Evolutionary conservation across 805 yeast genomes (phyloP).

Genomic region (Spathaspora girioi): DNA sequence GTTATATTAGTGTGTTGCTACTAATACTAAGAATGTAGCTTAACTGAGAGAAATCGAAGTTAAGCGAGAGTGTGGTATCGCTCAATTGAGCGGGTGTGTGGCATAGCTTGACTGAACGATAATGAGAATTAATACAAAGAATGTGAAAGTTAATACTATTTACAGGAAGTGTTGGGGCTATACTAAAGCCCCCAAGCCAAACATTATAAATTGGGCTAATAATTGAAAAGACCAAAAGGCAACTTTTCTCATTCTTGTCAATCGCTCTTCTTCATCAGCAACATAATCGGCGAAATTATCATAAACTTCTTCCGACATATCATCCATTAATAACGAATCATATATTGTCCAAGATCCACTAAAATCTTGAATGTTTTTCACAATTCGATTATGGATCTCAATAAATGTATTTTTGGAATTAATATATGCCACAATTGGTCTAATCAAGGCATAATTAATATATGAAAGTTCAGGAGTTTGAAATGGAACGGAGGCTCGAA

Average conservation of each 20-base stretch:
- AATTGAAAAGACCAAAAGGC: constrained; percentile 92
- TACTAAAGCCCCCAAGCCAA: constrained; percentile 68
- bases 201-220: constrained; percentile 72
- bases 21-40: constrained; percentile 42
- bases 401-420: constrained; percentile 87
- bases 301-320: constrained; percentile 82
- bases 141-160: not conserved
- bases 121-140: not conserved
- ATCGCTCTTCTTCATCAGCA: constrained; percentile 77
- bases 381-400: constrained; percentile 79
- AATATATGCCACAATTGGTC: constrained; percentile 95
- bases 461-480: constrained; percentile 87
- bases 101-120: too few species aligned
- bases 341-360: constrained; percentile 96
- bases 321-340: constrained; percentile 88
- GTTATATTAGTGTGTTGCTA: constrained; percentile 50
- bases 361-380: constrained; percentile 76
- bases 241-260: constrained; percentile 71
- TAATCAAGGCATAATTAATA: constrained; percentile 82
- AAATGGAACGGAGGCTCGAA: constrained; percentile 84
- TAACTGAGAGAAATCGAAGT: too few species aligned
- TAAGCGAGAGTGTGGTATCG: too few species aligned
- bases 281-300: constrained; percentile 88
- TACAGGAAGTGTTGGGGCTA: constrained; percentile 1
- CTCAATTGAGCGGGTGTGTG: too few species aligned